Evolutionary conservation across 495 filamentous ascomycete genomes (phyloP).

Genomic region (Penicillium robsamsonii): DNA sequence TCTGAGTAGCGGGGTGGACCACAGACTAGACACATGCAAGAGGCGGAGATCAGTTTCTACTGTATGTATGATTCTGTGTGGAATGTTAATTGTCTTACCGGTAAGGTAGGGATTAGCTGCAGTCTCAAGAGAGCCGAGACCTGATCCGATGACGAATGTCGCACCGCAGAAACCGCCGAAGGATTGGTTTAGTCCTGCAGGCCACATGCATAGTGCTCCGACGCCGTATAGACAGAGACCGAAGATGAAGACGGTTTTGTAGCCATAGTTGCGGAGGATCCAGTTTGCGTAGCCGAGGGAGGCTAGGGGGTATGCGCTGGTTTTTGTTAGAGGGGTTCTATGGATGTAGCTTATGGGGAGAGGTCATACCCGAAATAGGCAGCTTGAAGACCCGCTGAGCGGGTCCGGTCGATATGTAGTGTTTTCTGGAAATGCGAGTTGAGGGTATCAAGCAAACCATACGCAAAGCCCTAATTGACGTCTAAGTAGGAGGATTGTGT

Average conservation of each 20-base stretch:
- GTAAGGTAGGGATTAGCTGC: constrained; percentile 58
- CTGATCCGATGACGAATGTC: constrained; percentile 57
- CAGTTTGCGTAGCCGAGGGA: constrained; percentile 60
- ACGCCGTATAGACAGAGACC: constrained; percentile 51
- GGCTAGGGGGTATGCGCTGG: constrained; percentile 57
- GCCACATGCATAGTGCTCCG: constrained; percentile 57
- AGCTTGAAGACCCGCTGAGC: constrained; percentile 54
- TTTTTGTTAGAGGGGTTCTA: neutral
- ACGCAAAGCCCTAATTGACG: constrained; percentile 48
- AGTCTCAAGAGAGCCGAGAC: constrained; percentile 54
- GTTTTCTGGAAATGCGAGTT: constrained; percentile 57
- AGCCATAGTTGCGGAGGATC: constrained; percentile 52
- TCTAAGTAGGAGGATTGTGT: neutral
- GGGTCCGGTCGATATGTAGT: constrained; percentile 47
- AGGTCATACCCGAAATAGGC: constrained; percentile 48
- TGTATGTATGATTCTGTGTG: neutral
- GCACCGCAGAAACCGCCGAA: constrained; percentile 61
- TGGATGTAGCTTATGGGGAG: neutral
- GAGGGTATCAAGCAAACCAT: constrained; percentile 45
- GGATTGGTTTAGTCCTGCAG: constrained; percentile 49
- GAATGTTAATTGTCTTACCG: constrained; percentile 24
- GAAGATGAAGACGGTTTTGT: constrained; percentile 54
- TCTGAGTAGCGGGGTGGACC: constrained; percentile 52
- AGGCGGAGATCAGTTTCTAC: neutral
- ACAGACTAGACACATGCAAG: constrained; percentile 36